Conservation (phyloP, 2,329 filamentous ascomycete genomes). For the Claviceps pusilla region DNA sequence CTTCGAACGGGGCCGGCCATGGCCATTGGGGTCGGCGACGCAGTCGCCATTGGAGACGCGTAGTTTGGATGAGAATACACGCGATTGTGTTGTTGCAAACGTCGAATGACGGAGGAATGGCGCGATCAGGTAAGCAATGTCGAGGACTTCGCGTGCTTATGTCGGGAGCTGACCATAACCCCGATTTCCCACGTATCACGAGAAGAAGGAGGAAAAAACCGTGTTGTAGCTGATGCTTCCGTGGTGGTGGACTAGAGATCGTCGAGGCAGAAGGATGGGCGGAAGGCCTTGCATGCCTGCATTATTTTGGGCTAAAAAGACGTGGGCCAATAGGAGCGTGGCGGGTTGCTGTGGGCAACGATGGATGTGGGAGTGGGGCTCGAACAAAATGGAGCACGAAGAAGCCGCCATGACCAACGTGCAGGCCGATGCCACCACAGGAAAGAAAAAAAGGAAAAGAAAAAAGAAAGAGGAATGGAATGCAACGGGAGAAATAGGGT, state of each 20-base stretch:
- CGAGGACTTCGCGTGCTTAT: slow-evolving; percentile 17
- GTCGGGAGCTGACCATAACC: slow-evolving; percentile 24
- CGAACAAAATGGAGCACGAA: background rate
- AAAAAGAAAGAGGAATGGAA: background rate
- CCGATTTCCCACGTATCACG: slow-evolving; percentile 12
- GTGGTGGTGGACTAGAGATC: slow-evolving; percentile 13
- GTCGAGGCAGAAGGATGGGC: slow-evolving; percentile 5
- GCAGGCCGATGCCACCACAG: background rate
- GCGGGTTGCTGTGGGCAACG: slow-evolving; percentile 19
- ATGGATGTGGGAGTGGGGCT: background rate
- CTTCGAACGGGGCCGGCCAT: slow-evolving; percentile 35
- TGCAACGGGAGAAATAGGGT: no score
- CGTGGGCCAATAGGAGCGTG: slow-evolving; percentile 16
- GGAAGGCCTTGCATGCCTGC: background rate
- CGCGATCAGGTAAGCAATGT: background rate
- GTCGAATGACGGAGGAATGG: slow-evolving; percentile 11
- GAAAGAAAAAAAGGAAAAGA: no score
- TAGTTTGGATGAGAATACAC: slow-evolving; percentile 7
- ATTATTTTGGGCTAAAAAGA: slow-evolving; percentile 14
- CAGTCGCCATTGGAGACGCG: slow-evolving; percentile 29
- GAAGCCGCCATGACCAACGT: background rate
- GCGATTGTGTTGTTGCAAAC: background rate
- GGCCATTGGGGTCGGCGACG: slow-evolving; percentile 41
- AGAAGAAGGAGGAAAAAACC: slow-evolving; percentile 16
- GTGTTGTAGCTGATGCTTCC: slow-evolving; percentile 16